Percentiles rank a stretch among this genome's conserved stretches.
Evolutionary conservation across 148 eudicot genomes (phyloP).

Genomic region (Chenopodium quinoa): DNA sequence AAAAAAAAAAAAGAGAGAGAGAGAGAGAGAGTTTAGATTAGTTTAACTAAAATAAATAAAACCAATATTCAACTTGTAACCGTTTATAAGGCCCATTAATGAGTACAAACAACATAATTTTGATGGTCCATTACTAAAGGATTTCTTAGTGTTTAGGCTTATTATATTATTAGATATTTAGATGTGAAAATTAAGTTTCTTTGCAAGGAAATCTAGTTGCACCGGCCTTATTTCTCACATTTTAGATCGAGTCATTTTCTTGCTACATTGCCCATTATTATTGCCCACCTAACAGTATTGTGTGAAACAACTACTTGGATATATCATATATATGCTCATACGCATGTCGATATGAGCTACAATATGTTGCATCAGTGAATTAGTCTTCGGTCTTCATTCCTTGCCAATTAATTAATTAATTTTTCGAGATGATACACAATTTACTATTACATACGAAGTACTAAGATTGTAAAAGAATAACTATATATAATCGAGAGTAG

Average conservation of each 20-base stretch:
- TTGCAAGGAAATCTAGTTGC: neutral
- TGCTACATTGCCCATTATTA: slow-evolving; percentile 6
- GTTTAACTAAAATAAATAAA: too few relatives aligned
- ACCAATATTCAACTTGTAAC: neutral
- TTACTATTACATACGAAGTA: neutral
- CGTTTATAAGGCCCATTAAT: neutral
- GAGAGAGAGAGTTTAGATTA: too few relatives aligned
- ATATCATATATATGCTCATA: neutral
- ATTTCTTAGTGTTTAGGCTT: neutral
- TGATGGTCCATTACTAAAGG: neutral
- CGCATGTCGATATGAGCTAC: neutral
- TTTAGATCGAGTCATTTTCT: slow-evolving; percentile 16
- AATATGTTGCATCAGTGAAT: neutral
- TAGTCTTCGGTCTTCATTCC: neutral
- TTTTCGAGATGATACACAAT: neutral
- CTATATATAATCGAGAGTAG: too few relatives aligned
- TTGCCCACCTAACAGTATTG: slow-evolving; percentile 24
- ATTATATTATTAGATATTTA: neutral
- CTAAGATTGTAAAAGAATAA: too few relatives aligned
- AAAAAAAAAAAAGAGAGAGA: too few relatives aligned
- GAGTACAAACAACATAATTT: neutral
- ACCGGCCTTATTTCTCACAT: neutral
- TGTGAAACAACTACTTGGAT: slow-evolving; percentile 13
- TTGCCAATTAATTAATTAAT: neutral
- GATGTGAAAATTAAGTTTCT: neutral